These are phyloP conservation scores for Oenanthe javanica DNA, from an alignment of 140 eudicot species.

Conservation along the genomic window DNA sequence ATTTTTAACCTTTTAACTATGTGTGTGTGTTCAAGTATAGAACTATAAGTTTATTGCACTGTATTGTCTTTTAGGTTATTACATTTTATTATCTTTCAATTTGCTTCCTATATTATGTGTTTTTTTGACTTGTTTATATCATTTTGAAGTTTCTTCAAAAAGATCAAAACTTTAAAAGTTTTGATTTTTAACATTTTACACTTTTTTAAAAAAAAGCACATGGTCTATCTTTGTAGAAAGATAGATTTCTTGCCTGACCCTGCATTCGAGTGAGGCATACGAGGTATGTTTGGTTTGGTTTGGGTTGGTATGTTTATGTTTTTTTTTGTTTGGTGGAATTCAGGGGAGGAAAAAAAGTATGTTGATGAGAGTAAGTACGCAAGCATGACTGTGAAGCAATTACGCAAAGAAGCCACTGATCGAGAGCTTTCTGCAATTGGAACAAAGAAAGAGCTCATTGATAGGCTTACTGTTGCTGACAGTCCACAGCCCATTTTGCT, in stretches of 20 bases:
- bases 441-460: slow-evolving; percentile 64
- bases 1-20: not conserved
- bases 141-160: not conserved
- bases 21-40: too few relatives aligned
- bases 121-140: not conserved
- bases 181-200: not conserved
- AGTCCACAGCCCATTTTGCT: slow-evolving; percentile 10
- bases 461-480: slow-evolving; percentile 45
- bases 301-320: not conserved
- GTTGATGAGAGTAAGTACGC: slow-evolving; percentile 35
- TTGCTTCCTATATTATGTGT: not conserved
- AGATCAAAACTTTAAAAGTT: not conserved
- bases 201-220: not conserved
- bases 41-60: not conserved
- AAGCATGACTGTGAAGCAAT: slow-evolving; percentile 40
- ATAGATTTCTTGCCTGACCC: not conserved
- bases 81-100: not conserved
- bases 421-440: slow-evolving; percentile 51
- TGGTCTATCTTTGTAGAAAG: not conserved
- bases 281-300: not conserved
- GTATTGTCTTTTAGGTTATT: not conserved
- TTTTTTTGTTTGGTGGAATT: not conserved
- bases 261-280: not conserved
- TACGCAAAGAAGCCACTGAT: slow-evolving; percentile 54
- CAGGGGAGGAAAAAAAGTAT: slow-evolving; percentile 26